Conservation (phyloP, 1,284 basidiomycete species). For the Grifola frondosa region DNA sequence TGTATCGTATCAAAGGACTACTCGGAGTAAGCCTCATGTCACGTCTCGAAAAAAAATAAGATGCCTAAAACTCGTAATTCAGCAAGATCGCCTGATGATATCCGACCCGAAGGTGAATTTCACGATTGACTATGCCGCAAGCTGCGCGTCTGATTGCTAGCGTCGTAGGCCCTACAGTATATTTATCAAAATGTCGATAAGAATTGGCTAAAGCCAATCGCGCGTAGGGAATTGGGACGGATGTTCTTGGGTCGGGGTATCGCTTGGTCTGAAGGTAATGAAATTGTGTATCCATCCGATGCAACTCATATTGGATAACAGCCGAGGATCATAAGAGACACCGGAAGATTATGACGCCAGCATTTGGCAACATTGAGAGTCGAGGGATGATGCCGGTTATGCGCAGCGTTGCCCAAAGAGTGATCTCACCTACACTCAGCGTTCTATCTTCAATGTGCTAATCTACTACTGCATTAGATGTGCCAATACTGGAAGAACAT, state of each 20-base stretch:
- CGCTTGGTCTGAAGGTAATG: conserved; percentile 16
- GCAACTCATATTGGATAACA: background rate
- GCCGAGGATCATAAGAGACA: conserved; percentile 27
- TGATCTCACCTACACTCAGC: background rate
- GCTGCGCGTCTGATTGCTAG: background rate
- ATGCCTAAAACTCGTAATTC: too few relatives aligned
- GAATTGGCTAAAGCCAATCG: conserved; percentile 20
- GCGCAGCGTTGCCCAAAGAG: conserved; percentile 15
- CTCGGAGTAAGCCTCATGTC: conserved; percentile 18
- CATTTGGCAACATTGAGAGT: conserved; percentile 25
- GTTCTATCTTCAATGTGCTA: too few relatives aligned
- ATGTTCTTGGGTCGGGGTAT: conserved; percentile 21
- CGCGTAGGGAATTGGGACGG: conserved; percentile 10
- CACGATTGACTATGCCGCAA: background rate
- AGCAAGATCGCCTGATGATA: conserved; percentile 16
- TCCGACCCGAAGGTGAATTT: conserved; percentile 19
- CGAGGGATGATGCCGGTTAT: conserved; percentile 24
- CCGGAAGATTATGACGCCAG: conserved; percentile 30
- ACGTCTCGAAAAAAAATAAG: background rate
- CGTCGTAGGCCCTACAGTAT: conserved; percentile 30
- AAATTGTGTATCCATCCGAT: background rate
- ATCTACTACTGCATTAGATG: conserved; percentile 9
- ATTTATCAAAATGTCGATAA: conserved; percentile 27
- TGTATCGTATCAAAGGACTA: conserved; percentile 17
- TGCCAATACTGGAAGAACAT: conserved; percentile 17